Evolutionary conservation across 768 basidiomycete species (phyloP).

Genomic region (Melanogaster broomeanus): DNA sequence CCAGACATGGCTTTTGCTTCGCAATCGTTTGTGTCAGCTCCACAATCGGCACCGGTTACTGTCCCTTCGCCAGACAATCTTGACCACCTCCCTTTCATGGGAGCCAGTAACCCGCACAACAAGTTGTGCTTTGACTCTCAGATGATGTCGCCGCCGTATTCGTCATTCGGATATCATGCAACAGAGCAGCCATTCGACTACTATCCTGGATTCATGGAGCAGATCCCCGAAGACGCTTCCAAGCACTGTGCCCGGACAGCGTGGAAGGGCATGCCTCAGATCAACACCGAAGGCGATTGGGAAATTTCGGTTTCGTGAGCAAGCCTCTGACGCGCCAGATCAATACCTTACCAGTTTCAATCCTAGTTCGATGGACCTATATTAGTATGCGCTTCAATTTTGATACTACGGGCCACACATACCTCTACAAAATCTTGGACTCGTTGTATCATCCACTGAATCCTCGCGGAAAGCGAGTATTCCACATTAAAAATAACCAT

Average conservation of each 20-base stretch:
- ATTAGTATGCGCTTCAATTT: conserved; percentile 13
- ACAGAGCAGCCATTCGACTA: conserved; percentile 30
- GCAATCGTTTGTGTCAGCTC: conserved; percentile 30
- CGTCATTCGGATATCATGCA: conserved; percentile 30
- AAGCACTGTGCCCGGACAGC: conserved; percentile 67
- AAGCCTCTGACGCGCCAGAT: background rate
- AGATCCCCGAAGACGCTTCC: conserved; percentile 7
- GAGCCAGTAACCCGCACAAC: conserved; percentile 41
- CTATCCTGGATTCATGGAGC: conserved; percentile 29
- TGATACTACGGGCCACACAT: conserved; percentile 12
- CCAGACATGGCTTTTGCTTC: conserved; percentile 16
- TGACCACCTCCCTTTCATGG: conserved; percentile 53
- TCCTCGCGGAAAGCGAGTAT: conserved; percentile 3
- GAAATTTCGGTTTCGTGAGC: conserved; percentile 68
- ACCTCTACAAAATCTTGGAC: conserved; percentile 8
- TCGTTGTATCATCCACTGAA: conserved; percentile 2
- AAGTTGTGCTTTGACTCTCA: conserved; percentile 24
- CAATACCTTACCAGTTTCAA: background rate
- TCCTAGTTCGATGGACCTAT: conserved; percentile 3
- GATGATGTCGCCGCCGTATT: conserved; percentile 27
- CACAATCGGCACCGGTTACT: conserved; percentile 40
- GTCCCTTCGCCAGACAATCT: conserved; percentile 36
- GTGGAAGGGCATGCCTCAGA: conserved; percentile 61
- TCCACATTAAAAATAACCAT: conserved; percentile 9
- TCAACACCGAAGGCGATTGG: conserved; percentile 73